phyloP scores from a whole-genome alignment of 805 yeast genomes.

The Barnettozyma sucrosica region DNA sequence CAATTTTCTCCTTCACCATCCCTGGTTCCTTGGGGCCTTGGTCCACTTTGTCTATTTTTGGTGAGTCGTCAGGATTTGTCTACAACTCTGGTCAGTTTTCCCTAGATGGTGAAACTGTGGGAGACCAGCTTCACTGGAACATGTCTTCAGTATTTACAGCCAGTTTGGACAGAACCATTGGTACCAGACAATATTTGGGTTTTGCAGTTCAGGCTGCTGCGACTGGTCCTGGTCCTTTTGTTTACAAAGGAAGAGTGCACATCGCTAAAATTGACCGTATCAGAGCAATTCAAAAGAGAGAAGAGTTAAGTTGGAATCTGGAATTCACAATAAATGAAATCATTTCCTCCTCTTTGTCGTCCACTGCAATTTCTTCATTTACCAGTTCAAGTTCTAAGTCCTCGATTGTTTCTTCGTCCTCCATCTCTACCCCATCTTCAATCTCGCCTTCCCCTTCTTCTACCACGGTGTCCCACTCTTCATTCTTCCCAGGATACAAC shows the following conservation, averaged over 20 bases:
- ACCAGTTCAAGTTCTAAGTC: background rate
- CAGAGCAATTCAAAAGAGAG: background rate
- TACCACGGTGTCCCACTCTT: background rate
- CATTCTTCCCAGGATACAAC: background rate
- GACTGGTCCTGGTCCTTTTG: background rate
- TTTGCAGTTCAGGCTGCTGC: background rate
- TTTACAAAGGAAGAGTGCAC: background rate
- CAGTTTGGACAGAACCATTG: background rate
- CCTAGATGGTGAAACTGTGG: background rate
- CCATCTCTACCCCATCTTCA: background rate
- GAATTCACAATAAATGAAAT: background rate
- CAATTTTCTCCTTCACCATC: constrained; percentile 11
- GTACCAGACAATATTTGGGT: background rate
- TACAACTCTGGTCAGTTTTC: background rate
- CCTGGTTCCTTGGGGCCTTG: constrained; percentile 20
- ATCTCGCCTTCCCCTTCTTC: background rate
- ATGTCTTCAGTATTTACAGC: background rate
- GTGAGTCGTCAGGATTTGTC: background rate
- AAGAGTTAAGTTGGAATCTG: background rate
- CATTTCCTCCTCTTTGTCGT: background rate
- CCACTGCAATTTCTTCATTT: background rate
- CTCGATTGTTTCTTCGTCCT: background rate
- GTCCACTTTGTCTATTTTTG: constrained; percentile 8
- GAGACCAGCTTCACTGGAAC: background rate
- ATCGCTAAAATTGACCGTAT: background rate